Conservation (phyloP, 306 rosid species). For the Lathyrus sativus region DNA sequence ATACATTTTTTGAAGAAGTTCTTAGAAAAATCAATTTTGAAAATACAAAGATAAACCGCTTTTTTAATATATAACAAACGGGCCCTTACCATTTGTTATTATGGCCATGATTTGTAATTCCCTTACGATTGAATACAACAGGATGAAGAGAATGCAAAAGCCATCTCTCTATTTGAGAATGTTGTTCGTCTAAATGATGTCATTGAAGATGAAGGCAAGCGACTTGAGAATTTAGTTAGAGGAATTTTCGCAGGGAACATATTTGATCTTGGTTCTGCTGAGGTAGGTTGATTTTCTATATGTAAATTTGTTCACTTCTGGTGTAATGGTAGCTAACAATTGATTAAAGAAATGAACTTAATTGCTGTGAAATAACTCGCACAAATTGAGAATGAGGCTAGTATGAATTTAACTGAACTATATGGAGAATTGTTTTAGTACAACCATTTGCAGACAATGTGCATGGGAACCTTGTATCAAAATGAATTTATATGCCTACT, state of each 20-base stretch:
- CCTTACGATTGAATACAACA: slow-evolving; percentile 37
- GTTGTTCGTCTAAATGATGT: slow-evolving; percentile 75
- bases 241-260: slow-evolving; percentile 95
- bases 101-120: slow-evolving; percentile 10
- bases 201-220: slow-evolving; percentile 81
- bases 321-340: slow-evolving; percentile 8
- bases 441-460: not conserved
- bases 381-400: slow-evolving; percentile 15
- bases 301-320: slow-evolving; percentile 23
- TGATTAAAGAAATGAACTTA: not conserved
- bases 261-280: slow-evolving; percentile 94
- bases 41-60: too few species aligned
- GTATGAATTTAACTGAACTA: slow-evolving; percentile 5
- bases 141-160: slow-evolving; percentile 95
- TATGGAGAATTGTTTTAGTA: not conserved
- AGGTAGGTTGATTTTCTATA: slow-evolving; percentile 51
- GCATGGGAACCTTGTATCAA: slow-evolving; percentile 1
- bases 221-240: slow-evolving; percentile 76
- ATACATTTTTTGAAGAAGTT: too few species aligned
- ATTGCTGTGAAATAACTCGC: not conserved
- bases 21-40: too few species aligned
- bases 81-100: not conserved
- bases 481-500: slow-evolving; percentile 7
- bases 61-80: too few species aligned
- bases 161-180: slow-evolving; percentile 68